Evolutionary conservation across 306 rosid genomes (phyloP), one percentile per base, ranked within the genome.

Genomic region (Sesbania bispinosa): DNA sequence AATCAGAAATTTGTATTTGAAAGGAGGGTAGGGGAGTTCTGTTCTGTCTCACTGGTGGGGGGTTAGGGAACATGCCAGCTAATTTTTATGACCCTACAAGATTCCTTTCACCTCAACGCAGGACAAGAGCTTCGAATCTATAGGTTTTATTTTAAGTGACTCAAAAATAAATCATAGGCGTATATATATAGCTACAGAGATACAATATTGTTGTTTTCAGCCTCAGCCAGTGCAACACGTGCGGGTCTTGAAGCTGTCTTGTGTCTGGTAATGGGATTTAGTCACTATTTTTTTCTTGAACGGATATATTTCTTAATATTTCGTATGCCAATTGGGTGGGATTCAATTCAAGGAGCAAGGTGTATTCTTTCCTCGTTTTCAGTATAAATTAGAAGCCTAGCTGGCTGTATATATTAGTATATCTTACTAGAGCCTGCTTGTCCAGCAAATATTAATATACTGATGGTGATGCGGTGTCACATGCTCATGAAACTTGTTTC

Each of bases 31-130:
- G 69, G 57, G 43, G 67, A 42, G 15, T 8, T 60, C 58, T 74
- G 15, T 8, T 60, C 58, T 74, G 78, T 64, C 59, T 79, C 61
- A 19, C 9, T 21, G 36, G 46, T 65, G 75, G 70, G 70, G 21
- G 48, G 89, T 86, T 86, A 67, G 83, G 88, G 62, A 67, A 68
- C 88, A 84, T 78, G 95, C 77, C 87, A 84, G 78, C 86, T n/a
- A 45, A 42, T 47, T 61, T 64, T 68, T 69, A 45, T 32, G 11
- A 67, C 80, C 39, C 35, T 60, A 4, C 70, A 64, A 80, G 83
- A 81, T 85, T 77, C 85, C 66, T 79, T 80, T 82, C 67, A 1
- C 24, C 81, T 76, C 81, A 86, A 36, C 77, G 14, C 57, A 76
- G 38, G 82, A 74, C 85, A 79, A 35, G 38, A 74, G 15, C 7